Base-by-base conservation (phyloP, 1,284 basidiomycete species). In the Cerioporus squamosus region DNA sequence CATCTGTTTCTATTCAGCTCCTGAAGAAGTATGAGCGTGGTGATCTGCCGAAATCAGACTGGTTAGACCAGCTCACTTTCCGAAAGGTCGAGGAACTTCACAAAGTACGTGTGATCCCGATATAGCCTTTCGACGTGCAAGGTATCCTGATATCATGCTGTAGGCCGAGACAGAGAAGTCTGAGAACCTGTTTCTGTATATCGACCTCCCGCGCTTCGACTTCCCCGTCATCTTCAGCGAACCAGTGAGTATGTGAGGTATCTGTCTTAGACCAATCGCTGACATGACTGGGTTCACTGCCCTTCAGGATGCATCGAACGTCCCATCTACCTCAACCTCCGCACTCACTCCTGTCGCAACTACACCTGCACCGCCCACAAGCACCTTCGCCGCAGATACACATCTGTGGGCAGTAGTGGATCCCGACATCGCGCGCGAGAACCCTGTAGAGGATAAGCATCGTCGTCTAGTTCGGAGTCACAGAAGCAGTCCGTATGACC, bases 141-240 rank as follows among this genome's bases (percentile, higher is more conserved):
- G 1, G n/a, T 15, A 18, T 9, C 12, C 8, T 44, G 15, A 20
- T 38, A 20, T 33, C 47, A 33, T 49, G 20, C 7, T 48, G 8
- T 14, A 95, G 93, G 86, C 86, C 7, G 94, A 96, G 73, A 88
- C 93, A 0, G 87, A 88, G 67, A 95, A 94, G 71, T 96, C 94
- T 0, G 86, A 95, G 59, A 91, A 93, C 66, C 78, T 97, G 23
- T 98, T 94, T 69, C 81, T 99, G 5, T 98, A 98, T 72, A 88
- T 99, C 45, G 97, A 99, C 75, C 74, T 99, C 38, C 97, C 97
- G 0, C 85, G 94, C n/a, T 99, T 98, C 69, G 97, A 98, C 71
- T 96, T 98, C 70, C 97, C 97, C 0, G 90, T 99, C n/a, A 90
- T 99, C 46, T 99, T 93, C 73, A 93, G 90, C 60, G 97, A 98